Conservation (phyloP, 345 rosid genomes). For the Psidium friedrichsthalianum region DNA sequence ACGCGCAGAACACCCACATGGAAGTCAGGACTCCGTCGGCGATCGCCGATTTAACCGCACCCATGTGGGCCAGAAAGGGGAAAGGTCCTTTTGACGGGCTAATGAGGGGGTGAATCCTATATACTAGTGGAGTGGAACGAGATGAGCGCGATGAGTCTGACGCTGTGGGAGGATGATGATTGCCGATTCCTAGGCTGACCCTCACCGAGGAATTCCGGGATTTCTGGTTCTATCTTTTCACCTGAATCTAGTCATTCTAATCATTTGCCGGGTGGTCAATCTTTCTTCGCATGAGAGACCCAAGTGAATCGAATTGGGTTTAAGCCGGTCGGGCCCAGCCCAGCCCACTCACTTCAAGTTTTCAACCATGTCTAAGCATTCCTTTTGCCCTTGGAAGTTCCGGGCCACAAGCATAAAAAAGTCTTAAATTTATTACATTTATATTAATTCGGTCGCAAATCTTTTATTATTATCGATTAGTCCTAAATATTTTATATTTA, state of each 20-base stretch:
- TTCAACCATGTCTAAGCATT: neutral
- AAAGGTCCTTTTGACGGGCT: neutral
- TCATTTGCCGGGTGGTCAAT: neutral
- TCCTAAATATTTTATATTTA: too few relatives aligned
- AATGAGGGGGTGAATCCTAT: neutral
- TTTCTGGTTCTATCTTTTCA: neutral
- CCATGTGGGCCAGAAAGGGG: slow-evolving; percentile 19
- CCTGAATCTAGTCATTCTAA: neutral
- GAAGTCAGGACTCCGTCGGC: slow-evolving; percentile 59
- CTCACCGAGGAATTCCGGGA: too few relatives aligned
- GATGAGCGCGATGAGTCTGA: neutral
- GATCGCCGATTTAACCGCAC: slow-evolving; percentile 47
- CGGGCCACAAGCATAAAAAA: too few relatives aligned
- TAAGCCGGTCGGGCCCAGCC: neutral
- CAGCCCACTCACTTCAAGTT: neutral
- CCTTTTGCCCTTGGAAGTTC: neutral
- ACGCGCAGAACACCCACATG: slow-evolving; percentile 58
- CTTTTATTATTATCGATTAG: too few relatives aligned
- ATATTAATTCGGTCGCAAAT: too few relatives aligned
- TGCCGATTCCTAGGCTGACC: too few relatives aligned
- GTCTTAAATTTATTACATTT: too few relatives aligned
- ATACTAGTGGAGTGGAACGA: neutral
- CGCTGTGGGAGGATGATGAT: neutral
- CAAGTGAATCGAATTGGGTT: neutral
- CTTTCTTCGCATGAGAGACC: neutral